Conservation (phyloP, 2,329 filamentous ascomycete species). For the Pseudogymnoascus sp. region DNA sequence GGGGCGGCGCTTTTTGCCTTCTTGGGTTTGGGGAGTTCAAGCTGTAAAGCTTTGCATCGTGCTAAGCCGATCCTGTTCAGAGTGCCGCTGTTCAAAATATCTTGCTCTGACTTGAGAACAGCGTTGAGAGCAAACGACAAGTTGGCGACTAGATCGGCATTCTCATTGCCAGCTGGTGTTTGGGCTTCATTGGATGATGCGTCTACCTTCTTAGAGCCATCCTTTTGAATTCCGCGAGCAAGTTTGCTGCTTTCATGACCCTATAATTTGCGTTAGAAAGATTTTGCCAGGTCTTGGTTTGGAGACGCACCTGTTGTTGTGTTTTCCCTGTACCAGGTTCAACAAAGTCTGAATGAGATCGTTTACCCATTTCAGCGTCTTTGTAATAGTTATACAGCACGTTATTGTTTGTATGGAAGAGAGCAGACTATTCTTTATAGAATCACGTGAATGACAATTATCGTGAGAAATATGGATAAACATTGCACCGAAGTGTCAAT, state of each 20-base stretch:
- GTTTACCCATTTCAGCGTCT: not conserved
- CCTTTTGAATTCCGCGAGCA: constrained; percentile 52
- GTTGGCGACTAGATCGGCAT: not conserved
- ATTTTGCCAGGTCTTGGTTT: not conserved
- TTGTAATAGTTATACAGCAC: not conserved
- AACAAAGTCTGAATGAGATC: not conserved
- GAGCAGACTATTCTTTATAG: not conserved
- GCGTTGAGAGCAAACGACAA: not conserved
- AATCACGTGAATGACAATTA: constrained; percentile 4
- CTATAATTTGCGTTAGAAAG: not conserved
- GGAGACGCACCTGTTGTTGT: not conserved
- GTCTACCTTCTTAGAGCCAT: constrained; percentile 25
- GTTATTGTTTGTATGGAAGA: not conserved
- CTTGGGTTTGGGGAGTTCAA: constrained; percentile 7
- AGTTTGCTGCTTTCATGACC: constrained; percentile 36
- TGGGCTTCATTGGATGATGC: not conserved
- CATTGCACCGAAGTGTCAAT: not conserved
- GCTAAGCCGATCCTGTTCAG: constrained; percentile 4
- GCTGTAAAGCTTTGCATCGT: not conserved
- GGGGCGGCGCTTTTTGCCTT: not conserved
- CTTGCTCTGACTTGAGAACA: not conserved
- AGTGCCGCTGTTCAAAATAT: constrained; percentile 1
- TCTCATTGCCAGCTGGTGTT: not conserved
- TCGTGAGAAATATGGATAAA: constrained; percentile 4
- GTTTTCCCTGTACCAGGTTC: not conserved